Evolutionary conservation across 148 eudicot species (phyloP).

Genomic region (Chenopodium formosanum): DNA sequence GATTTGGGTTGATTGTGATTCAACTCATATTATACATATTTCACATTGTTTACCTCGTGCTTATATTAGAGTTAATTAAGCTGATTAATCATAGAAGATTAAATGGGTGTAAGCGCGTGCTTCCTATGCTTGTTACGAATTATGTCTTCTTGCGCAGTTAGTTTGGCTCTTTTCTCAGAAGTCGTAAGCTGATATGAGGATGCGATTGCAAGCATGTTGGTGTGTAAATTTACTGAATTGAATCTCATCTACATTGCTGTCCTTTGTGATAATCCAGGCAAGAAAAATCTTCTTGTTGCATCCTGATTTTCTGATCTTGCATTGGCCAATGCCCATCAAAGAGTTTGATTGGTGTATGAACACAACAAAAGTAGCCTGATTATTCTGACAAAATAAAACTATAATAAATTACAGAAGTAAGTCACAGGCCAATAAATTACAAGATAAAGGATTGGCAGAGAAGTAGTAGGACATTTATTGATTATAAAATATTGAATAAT

Average conservation of each 20-base stretch:
- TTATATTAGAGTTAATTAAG: neutral
- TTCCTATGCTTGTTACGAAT: too few species aligned
- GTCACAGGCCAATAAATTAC: neutral
- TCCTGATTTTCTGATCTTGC: neutral
- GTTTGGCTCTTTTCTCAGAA: too few species aligned
- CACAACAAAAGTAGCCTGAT: neutral
- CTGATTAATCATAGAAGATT: neutral
- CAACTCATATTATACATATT: neutral
- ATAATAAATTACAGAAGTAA: neutral
- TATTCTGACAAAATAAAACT: neutral
- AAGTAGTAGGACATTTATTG: constrained; percentile 25
- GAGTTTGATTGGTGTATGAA: too few species aligned
- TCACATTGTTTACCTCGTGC: neutral
- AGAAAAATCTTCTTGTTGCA: neutral
- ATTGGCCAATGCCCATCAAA: neutral
- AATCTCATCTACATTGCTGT: too few species aligned
- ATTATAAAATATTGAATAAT: constrained; percentile 18
- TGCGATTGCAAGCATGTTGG: too few species aligned
- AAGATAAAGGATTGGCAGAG: constrained; percentile 5
- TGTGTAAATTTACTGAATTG: too few species aligned
- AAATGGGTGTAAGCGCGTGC: neutral
- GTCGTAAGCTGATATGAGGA: too few species aligned
- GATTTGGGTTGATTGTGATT: neutral
- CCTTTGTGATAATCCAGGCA: neutral
- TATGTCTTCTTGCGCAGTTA: too few species aligned